Base-by-base conservation (phyloP, 768 basidiomycete species). In the Tricholoma terreum region DNA sequence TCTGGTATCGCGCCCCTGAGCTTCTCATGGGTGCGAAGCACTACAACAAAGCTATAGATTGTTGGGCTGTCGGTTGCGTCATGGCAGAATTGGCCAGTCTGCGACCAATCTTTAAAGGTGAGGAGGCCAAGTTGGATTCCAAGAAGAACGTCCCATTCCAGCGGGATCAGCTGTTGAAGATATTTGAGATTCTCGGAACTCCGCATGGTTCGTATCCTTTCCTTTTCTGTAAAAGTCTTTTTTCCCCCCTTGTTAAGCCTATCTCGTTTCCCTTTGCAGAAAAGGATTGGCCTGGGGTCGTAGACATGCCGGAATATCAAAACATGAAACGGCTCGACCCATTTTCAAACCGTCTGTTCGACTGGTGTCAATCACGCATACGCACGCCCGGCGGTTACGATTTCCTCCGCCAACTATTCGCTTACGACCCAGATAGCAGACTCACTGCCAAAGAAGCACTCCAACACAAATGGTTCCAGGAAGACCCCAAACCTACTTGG, bases 81-180 rank as follows among this genome's bases (percentile, higher is more conserved):
- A 89, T 96, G 74, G 97, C 95, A 1, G 97, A 99, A 73, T 75
- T 99, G 17, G 86, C 97, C 1, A 94, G 92, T 59, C 73, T 98
- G 46, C 77, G 96, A 21, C 97, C 97, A 1, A 98, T 99, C 61
- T 98, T 98, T 80, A 99, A 99, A 69, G 97, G 96, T 10, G 97
- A 99, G 71, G 97, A 98, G 73, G 97, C 97, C 1, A 98, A 99
- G 71, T 72, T 98, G 42, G 97, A 98, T 68, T 85, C 88, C 27
- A 96, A 98, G 79, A 98, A 98, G 79, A 94, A 92, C 58, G 87
- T 98, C 0, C 97, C 97, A 0, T 99, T 98, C 70, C 97, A 99
- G 69, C 81, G 88, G 55, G 97, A 98, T 71, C 97, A 99, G 65
- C 80, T 98, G 58, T 74, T 91, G 24, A 95, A 93, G 73, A 97